These are phyloP conservation scores for Epithemia pelagica DNA, from an alignment of 108 stramenopile species.

Conservation along the genomic window DNA sequence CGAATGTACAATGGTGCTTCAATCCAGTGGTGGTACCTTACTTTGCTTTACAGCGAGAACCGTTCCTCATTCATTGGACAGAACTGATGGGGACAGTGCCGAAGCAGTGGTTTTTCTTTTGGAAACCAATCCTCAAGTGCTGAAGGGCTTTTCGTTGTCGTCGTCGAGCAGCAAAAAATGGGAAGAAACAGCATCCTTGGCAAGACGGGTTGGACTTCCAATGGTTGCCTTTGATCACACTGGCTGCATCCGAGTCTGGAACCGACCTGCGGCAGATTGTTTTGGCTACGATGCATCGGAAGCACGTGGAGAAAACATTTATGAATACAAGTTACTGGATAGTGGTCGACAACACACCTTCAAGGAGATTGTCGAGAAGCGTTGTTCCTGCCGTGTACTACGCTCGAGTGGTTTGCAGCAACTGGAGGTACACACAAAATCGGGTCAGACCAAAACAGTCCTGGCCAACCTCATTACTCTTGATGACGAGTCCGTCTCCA, in stretches of 20 bases:
- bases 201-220: no score
- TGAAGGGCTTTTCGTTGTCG: no score
- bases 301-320: not conserved
- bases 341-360: not conserved
- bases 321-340: not conserved
- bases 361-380: not conserved
- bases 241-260: not conserved
- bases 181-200: no score
- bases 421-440: not conserved
- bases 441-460: no score
- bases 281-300: not conserved
- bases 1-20: not conserved
- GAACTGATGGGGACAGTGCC: not conserved
- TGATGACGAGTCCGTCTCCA: not conserved
- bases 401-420: not conserved
- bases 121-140: not conserved
- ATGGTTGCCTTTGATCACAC: constrained; percentile 3
- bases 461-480: not conserved
- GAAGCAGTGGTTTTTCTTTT: not conserved
- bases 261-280: not conserved
- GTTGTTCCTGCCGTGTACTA: not conserved
- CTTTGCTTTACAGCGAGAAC: not conserved
- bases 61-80: not conserved
- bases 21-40: not conserved
- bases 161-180: no score